Base-by-base conservation (phyloP, 2,329 filamentous ascomycete species). In the Verticillium longisporum region DNA sequence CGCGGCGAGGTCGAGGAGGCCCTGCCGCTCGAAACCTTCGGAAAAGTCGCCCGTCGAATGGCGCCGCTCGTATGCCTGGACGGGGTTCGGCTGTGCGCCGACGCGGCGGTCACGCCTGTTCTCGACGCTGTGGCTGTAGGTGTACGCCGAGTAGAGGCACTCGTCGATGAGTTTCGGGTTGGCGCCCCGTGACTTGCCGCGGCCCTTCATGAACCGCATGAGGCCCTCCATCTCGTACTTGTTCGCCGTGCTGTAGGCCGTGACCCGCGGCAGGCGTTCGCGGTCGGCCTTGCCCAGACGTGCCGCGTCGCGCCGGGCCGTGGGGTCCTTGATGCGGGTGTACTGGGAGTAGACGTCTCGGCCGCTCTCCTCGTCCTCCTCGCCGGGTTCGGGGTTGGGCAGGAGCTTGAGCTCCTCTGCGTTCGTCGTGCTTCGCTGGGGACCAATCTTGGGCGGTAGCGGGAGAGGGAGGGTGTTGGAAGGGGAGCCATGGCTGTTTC, bases 341-440 rank as follows among this genome's bases (percentile, higher is more conserved):
- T 97, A 98, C 74, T 99, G 95, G 32, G 93, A 94, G 77, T 99
- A 99, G 36, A 99, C 95, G 72, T 99, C 95, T 65, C 93, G 83
- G 10, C 93, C 92, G 69, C 91, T 95, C 75, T 97, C 94, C 70
- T 97, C 94, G 64, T 98, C 93, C 54, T 93, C 91, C 32, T 91
- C 89, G 38, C 85, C 91, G 55, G 91, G 83, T 62, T 96, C 91
- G 0, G 93, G 92, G 70, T 95, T 95, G 1, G 95, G 95, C 15
- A 99, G 80, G n/a, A 99, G 83, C 78, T 99, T 99, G 63, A 99
- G 83, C 78, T 99, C 99, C 78, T 98, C 92, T 1, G 92, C 92
- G 66, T 91, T 97, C 75, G 97, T 96, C 31, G 93, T 96, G 61
- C 92, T 98, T 74, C 95, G 82, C 73, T 99, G 95, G 0, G 95